These are phyloP conservation scores for Brassica cretica DNA, from an alignment of 345 rosid genomes.

Conservation along the genomic window DNA sequence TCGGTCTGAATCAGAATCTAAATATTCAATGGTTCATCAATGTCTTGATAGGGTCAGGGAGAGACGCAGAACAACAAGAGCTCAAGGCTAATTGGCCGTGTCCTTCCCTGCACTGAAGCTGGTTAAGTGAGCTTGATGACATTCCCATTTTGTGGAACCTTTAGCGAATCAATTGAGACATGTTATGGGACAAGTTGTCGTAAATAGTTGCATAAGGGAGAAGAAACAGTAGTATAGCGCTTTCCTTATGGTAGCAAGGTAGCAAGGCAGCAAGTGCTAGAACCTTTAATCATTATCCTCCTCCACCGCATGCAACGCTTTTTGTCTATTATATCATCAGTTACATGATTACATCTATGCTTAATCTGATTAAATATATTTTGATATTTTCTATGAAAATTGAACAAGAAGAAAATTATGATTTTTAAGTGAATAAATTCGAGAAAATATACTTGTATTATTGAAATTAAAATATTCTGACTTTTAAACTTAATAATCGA, in stretches of 20 bases:
- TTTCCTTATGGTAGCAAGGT: not conserved
- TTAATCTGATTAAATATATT: no score
- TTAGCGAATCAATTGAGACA: constrained; percentile 15
- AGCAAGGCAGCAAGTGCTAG: not conserved
- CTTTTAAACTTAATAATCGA: no score
- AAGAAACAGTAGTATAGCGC: not conserved
- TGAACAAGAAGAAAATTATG: no score
- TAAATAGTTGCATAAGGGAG: constrained; percentile 25
- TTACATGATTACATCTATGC: no score
- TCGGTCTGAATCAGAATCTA: not conserved
- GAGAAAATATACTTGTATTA: no score
- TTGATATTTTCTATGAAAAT: no score
- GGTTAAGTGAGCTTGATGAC: constrained; percentile 19
- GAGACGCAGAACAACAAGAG: constrained; percentile 42
- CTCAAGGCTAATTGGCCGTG: constrained; percentile 50
- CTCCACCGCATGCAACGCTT: not conserved
- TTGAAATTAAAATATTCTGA: no score
- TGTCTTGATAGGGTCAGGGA: constrained; percentile 53
- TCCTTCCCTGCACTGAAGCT: constrained; percentile 55
- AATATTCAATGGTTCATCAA: not conserved
- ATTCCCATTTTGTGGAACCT: constrained; percentile 21
- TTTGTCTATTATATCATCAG: not conserved
- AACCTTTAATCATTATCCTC: not conserved
- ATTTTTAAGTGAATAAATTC: no score
- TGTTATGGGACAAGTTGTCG: constrained; percentile 12